Percentiles rank a stretch among this genome's conserved stretches.
Conservation (phyloP, 768 basidiomycete genomes). For the Megacollybia marginata region DNA sequence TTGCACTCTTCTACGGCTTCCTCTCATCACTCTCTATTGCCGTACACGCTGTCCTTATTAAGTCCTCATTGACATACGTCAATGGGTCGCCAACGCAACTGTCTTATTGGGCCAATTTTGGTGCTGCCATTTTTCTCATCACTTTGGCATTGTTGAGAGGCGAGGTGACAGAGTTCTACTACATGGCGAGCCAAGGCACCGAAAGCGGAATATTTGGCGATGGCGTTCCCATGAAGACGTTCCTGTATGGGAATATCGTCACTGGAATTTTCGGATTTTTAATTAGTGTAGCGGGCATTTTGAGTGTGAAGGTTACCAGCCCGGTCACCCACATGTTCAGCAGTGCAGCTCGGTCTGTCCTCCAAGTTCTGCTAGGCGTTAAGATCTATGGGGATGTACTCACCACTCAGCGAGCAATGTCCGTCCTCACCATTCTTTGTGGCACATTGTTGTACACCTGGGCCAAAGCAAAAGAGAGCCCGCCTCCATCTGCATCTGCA, state of each 20-base stretch:
- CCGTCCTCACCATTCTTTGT: constrained; percentile 51
- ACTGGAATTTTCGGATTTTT: constrained; percentile 72
- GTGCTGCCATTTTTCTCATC: constrained; percentile 52
- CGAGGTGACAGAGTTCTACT: constrained; percentile 46
- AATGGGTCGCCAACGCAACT: constrained; percentile 64
- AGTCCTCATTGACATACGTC: constrained; percentile 60
- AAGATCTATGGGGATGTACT: constrained; percentile 63
- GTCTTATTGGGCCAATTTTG: constrained; percentile 70
- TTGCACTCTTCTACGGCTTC: constrained; percentile 66
- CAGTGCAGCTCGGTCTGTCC: constrained; percentile 63
- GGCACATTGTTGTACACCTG: constrained; percentile 69
- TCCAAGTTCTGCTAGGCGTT: constrained; percentile 63
- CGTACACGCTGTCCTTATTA: constrained; percentile 78
- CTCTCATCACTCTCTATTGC: constrained; percentile 64
- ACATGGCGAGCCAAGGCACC: constrained; percentile 28
- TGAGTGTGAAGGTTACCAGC: constrained; percentile 80
- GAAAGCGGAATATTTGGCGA: constrained; percentile 11
- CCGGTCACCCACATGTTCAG: constrained; percentile 85
- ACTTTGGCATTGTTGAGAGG: constrained; percentile 59
- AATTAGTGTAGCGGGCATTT: constrained; percentile 70
- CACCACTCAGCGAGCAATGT: constrained; percentile 53
- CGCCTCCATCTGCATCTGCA: background rate
- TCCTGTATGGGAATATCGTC: constrained; percentile 20
- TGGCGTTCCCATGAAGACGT: constrained; percentile 12
- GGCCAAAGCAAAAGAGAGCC: constrained; percentile 42